Conservation (phyloP, 2,329 filamentous ascomycete genomes). For the Pyricularia grisea region DNA sequence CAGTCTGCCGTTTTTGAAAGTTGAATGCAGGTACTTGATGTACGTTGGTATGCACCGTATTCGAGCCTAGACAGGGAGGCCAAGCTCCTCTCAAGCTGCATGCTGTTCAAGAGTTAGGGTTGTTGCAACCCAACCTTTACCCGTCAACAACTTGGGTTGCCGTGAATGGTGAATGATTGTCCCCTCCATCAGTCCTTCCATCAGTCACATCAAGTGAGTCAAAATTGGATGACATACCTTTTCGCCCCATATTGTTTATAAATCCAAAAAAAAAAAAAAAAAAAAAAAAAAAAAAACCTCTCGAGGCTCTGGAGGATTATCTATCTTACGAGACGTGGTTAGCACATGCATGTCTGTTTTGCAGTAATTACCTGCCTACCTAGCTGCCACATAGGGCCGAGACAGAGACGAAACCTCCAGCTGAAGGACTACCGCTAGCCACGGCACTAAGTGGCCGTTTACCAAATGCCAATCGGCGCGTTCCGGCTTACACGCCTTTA, state of each 20-base stretch:
- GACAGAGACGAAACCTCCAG: not conserved
- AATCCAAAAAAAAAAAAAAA: not conserved
- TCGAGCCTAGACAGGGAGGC: no score
- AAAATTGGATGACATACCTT: not conserved
- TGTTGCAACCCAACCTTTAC: no score
- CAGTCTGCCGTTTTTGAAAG: not conserved
- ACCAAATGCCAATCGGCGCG: not conserved
- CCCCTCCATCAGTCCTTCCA: no score
- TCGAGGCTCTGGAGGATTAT: not conserved
- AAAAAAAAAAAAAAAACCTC: no score
- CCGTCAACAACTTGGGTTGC: not conserved
- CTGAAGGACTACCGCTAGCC: not conserved
- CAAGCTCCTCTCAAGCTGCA: not conserved
- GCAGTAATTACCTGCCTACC: not conserved
- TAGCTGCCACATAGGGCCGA: not conserved
- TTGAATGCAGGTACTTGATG: not conserved
- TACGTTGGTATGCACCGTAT: not conserved
- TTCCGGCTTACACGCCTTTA: not conserved
- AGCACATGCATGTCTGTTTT: not conserved
- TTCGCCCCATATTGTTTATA: not conserved
- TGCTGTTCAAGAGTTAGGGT: no score
- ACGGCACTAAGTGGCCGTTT: not conserved
- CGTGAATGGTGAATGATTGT: not conserved
- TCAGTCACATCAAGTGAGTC: not conserved
- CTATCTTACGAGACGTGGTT: not conserved